Base-by-base conservation (phyloP, 768 basidiomycete genomes). In the Melanogaster broomeanus region DNA sequence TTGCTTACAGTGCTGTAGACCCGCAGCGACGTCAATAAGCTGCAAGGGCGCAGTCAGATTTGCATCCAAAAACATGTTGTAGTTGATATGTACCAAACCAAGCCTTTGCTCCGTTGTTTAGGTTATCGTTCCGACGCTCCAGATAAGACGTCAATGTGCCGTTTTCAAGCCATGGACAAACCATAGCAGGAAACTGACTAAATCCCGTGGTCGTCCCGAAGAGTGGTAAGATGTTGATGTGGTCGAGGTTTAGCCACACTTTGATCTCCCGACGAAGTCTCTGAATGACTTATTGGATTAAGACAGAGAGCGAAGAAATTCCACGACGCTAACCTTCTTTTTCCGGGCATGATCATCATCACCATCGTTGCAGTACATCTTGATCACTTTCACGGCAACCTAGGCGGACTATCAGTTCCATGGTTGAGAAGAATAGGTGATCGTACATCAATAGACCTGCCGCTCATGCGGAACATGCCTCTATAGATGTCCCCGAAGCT, bases 161-260 rank as follows among this genome's bases (percentile, higher is more conserved):
- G 24, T 59, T 37, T 13, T 59, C 58, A 16, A 52, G 22, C 58
- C 58, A 58, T 8, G 61, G 61, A 7, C 47, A 65, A n/a, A 65
- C 31, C 55, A 60, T 59, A 3, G 63, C 61, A 16, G 53, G 28
- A 30, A 50, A 49, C 2, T 48, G 55, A 13, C 64, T 61, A 53
- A 56, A 64, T 24, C 45, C 61, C 21, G 42, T 50, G 24, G 55
- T 21, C 11, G 53, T 44, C 10, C 64, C 59, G 21, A 41, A 53
- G 6, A 62, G 55, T 18, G 56, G 59, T 2, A 64, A 34, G 7
- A 65, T 39, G 51, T 65, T 65, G n/a, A 48, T 38, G 43, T 64
- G 60, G 2, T 39, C 5, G n/a, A 65, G 51, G 25, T 35, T 8
- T 28, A 48, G 44, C 63, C 63, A 65, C 12, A 60, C 48, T 11